These are phyloP conservation scores for Phyllosticta citribraziliensis DNA, from an alignment of 2,329 filamentous ascomycete species.

Conservation along the genomic window DNA sequence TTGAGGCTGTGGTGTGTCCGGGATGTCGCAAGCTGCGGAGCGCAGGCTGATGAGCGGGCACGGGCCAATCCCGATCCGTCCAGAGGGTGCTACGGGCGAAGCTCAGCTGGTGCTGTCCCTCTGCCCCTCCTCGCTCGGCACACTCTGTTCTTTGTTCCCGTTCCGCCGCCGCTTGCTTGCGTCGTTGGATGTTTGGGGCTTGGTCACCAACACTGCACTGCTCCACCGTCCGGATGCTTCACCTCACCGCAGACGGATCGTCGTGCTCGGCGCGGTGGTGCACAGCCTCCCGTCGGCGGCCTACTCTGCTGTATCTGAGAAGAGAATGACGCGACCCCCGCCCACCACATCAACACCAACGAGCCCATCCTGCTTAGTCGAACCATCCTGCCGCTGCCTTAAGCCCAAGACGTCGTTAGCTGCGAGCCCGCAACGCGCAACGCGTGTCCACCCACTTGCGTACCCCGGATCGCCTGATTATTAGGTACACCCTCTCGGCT, in stretches of 20 bases:
- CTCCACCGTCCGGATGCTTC: not conserved
- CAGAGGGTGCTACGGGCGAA: not conserved
- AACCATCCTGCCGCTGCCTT: not conserved
- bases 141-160: not conserved
- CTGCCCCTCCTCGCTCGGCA: not conserved
- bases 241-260: not conserved
- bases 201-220: not conserved
- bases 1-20: slow-evolving; percentile 4
- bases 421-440: not conserved
- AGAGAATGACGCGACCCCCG: not conserved
- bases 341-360: not conserved
- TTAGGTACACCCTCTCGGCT: not conserved
- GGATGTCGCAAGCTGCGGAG: slow-evolving; percentile 3
- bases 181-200: not conserved
- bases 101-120: not conserved
- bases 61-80: not conserved
- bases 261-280: not conserved
- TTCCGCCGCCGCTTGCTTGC: not conserved
- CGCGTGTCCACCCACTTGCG: not conserved
- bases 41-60: slow-evolving; percentile 2
- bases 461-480: not conserved
- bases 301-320: not conserved
- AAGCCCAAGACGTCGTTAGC: not conserved
- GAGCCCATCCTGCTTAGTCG: not conserved
- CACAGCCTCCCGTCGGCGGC: not conserved